A percentile compares a stretch with the other conserved stretches of the same genome.
These are phyloP conservation scores for Salix arbutifolia DNA, from an alignment of 345 rosid species.

Conservation along the genomic window DNA sequence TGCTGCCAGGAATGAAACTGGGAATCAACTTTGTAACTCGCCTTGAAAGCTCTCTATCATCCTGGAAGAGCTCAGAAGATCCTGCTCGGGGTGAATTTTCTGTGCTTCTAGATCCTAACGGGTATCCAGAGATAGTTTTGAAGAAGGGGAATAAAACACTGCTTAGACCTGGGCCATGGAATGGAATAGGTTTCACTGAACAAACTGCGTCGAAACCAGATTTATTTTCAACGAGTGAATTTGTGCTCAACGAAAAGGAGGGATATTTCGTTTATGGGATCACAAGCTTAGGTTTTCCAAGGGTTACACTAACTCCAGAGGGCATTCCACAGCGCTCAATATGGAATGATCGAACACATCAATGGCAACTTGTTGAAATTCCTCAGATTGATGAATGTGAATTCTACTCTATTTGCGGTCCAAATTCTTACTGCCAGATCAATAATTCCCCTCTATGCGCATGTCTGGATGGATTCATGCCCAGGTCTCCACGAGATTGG, in stretches of 20 bases:
- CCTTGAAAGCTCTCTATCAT: neutral
- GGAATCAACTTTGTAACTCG: neutral
- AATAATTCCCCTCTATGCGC: neutral
- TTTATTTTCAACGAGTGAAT: neutral
- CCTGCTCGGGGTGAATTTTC: neutral
- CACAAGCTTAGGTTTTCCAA: neutral
- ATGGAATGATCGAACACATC: neutral
- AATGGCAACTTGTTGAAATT: neutral
- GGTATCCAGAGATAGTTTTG: neutral
- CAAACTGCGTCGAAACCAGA: neutral
- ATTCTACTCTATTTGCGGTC: neutral
- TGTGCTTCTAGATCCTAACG: neutral
- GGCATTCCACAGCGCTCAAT: neutral
- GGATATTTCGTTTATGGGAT: neutral
- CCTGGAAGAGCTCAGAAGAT: neutral
- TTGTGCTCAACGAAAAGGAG: neutral
- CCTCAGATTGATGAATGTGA: neutral
- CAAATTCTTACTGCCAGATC: neutral
- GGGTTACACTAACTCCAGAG: neutral
- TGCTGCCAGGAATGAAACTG: neutral
- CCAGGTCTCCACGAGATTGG: neutral
- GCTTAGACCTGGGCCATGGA: neutral
- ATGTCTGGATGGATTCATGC: neutral
- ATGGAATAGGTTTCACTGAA: neutral
- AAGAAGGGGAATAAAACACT: neutral